Percentiles rank a stretch among this genome's conserved stretches.
phyloP scores from a whole-genome alignment of 441 rosid species.

The Biscutella laevigata region DNA sequence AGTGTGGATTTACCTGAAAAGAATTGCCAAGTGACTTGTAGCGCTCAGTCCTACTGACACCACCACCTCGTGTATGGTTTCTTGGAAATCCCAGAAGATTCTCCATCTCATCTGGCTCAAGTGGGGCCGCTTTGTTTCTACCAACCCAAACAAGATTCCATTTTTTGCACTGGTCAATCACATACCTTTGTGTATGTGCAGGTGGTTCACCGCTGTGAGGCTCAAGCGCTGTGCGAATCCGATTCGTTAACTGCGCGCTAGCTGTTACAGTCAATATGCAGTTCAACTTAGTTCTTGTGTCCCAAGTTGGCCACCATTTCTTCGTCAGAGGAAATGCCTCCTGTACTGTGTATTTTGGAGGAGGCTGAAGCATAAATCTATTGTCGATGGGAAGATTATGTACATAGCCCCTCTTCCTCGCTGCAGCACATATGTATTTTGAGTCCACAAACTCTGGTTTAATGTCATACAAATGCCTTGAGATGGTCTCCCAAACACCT shows the following conservation, averaged over 20 bases:
- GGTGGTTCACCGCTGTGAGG: slow-evolving; percentile 44
- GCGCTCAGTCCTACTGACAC: slow-evolving; percentile 65
- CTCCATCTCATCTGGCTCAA: slow-evolving; percentile 85
- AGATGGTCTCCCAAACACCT: slow-evolving; percentile 81
- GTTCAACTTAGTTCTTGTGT: slow-evolving; percentile 53
- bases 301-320: slow-evolving; percentile 93
- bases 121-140: slow-evolving; percentile 69
- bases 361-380: slow-evolving; percentile 59
- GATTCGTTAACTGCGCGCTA: slow-evolving; percentile 60
- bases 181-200: slow-evolving; percentile 31
- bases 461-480: slow-evolving; percentile 49
- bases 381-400: slow-evolving; percentile 68
- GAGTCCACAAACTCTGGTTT: slow-evolving; percentile 87
- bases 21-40: slow-evolving; percentile 84
- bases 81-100: slow-evolving; percentile 78
- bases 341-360: slow-evolving; percentile 49
- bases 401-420: slow-evolving; percentile 81
- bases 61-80: slow-evolving; percentile 90
- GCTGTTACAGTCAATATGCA: slow-evolving; percentile 59
- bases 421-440: slow-evolving; percentile 65
- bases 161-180: slow-evolving; percentile 54
- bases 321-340: slow-evolving; percentile 71
- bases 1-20: slow-evolving; percentile 49
- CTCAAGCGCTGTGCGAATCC: slow-evolving; percentile 56
- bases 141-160: slow-evolving; percentile 98